These are phyloP conservation scores for Solanum aculeatissimum DNA, from an alignment of 305 asterid genomes.

Conservation along the genomic window DNA sequence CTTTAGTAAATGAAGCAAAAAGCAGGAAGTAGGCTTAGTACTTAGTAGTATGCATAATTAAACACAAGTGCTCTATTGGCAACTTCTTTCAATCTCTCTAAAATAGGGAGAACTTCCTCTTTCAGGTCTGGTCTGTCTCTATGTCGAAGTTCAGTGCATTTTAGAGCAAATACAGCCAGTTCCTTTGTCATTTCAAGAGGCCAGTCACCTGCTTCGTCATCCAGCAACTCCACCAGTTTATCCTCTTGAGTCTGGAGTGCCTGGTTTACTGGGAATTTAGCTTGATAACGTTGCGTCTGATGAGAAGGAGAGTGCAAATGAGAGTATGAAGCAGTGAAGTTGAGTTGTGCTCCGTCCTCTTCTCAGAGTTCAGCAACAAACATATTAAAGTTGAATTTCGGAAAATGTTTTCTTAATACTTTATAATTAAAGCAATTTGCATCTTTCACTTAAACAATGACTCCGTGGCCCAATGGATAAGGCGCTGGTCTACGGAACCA, in stretches of 20 bases:
- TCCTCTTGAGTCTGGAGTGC: neutral
- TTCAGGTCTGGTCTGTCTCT: slow-evolving; percentile 26
- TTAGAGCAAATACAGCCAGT: slow-evolving; percentile 18
- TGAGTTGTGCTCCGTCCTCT: no score
- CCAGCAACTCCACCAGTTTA: slow-evolving; percentile 8
- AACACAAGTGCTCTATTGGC: slow-evolving; percentile 15
- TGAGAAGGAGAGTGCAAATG: slow-evolving; percentile 39
- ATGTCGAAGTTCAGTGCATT: slow-evolving; percentile 21
- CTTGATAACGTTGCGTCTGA: slow-evolving; percentile 36
- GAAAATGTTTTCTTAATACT: no score
- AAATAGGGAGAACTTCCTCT: slow-evolving; percentile 14
- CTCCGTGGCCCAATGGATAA: slow-evolving; percentile 96
- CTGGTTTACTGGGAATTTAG: neutral
- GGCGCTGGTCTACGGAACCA: slow-evolving; percentile 99
- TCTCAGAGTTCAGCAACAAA: no score
- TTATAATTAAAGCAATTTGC: no score
- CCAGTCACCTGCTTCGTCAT: slow-evolving; percentile 22
- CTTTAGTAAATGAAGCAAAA: no score
- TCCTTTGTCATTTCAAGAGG: slow-evolving; percentile 21
- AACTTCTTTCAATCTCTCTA: slow-evolving; percentile 14
- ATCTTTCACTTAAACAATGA: neutral
- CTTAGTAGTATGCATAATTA: no score
- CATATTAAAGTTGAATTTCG: no score
- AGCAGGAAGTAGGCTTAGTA: no score
- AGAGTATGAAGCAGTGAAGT: slow-evolving; percentile 22